Base-by-base conservation (phyloP, 495 filamentous ascomycete genomes). In the Apodospora peruviana region DNA sequence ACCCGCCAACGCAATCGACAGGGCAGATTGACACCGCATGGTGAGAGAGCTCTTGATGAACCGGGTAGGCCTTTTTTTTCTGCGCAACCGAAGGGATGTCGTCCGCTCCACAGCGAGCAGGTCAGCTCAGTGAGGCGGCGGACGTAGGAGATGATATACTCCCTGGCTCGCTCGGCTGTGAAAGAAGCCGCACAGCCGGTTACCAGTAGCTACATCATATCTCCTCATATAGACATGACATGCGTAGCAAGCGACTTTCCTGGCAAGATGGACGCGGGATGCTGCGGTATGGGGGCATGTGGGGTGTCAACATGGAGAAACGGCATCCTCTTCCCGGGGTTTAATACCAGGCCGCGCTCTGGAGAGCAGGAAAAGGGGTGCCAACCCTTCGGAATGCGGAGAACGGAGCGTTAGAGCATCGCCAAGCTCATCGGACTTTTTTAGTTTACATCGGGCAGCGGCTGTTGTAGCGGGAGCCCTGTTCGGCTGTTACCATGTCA, bases 311-410 rank as follows among this genome's bases (percentile, higher is more conserved):
- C 37, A 44, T 47, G 48, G 45, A 51, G 49, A 55, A 40, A 18
- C 56, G 56, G 56, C 52, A 55, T 52, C 37, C 23, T 38, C 38
- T 24, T 17, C 47, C 56, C 48, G 48, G 48, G 14, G 39, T 40
- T 55, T 58, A 52, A 47, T 58, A 48, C 48, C 45, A 56, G 34
- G 40, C 53, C 48, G 48, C 41, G 34, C 19, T 43, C 40, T 53
- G 35, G 41, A 53, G 41, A 49, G 34, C 40, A 44, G 32, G 38
- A 40, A 38, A 32, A 7, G 7, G 43, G 45, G 43, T 43, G 50
- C 50, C 51, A 48, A 53, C 18, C 40, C 51, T 42, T 45, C 35
- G 51, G 46, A 21, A 48, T 37, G 51, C 37, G 51, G 51, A 53
- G 45, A 41, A 48, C 27, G 43, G 49, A 35, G 35, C 35, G 43